Conservation (phyloP, 75 land plant species). For the Selaginella moellendorffii region DNA sequence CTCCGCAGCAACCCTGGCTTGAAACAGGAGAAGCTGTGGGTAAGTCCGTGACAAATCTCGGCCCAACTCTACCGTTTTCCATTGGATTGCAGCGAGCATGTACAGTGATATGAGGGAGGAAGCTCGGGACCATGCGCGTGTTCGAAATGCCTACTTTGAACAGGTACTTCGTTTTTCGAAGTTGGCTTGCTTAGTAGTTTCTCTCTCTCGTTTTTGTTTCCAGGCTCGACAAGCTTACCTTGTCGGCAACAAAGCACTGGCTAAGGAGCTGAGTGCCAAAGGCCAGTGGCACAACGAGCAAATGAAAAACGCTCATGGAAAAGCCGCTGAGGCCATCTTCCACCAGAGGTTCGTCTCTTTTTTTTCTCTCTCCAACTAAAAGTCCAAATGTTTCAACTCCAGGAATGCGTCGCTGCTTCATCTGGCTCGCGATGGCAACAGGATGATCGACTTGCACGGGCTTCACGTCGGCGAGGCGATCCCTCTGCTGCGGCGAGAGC, state of each 20-base stretch:
- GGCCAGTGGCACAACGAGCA: conserved; percentile 31
- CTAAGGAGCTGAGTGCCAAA: conserved; percentile 27
- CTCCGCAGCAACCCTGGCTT: conserved; percentile 57
- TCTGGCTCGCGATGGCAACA: conserved; percentile 29
- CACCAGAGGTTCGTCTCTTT: conserved; percentile 19
- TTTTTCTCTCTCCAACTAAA: not conserved
- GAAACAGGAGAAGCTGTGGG: conserved; percentile 91
- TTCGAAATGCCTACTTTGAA: conserved; percentile 11
- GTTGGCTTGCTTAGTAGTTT: not conserved
- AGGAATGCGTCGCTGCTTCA: conserved; percentile 39
- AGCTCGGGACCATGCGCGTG: conserved; percentile 15
- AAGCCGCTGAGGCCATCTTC: conserved; percentile 20
- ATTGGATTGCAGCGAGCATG: conserved; percentile 49
- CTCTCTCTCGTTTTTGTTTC: not conserved
- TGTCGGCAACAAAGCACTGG: conserved; percentile 23
- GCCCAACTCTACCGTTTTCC: not conserved
- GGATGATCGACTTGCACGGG: conserved; percentile 65
- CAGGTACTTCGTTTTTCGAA: conserved; percentile 6
- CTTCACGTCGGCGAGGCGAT: conserved; percentile 88
- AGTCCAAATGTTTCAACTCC: conserved; percentile 10
- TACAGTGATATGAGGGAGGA: conserved; percentile 30
- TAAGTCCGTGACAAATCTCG: conserved; percentile 14
- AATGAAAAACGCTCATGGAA: conserved; percentile 30
- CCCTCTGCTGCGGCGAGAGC: conserved; percentile 55
- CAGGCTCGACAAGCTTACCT: conserved; percentile 30